phyloP scores from a whole-genome alignment of 1,139 yeast genomes.

The Blastobotrys serpentis region DNA sequence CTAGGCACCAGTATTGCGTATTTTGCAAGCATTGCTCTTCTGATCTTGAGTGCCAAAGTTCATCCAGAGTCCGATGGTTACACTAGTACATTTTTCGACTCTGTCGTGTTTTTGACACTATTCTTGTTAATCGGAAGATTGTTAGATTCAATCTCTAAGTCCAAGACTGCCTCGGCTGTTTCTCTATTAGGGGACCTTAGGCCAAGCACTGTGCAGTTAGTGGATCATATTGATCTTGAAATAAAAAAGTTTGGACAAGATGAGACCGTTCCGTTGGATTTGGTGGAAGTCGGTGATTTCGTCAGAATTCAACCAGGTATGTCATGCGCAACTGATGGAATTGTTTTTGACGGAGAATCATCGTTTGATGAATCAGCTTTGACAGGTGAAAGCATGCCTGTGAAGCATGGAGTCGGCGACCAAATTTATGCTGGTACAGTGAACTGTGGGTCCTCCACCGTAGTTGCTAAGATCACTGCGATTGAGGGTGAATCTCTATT shows the following conservation, averaged over 20 bases:
- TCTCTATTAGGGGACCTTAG: slow-evolving; percentile 53
- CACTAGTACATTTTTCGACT: slow-evolving; percentile 70
- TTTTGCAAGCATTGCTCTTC: slow-evolving; percentile 60
- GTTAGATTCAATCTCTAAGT: slow-evolving; percentile 63
- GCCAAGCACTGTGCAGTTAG: slow-evolving; percentile 50
- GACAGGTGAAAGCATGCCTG: slow-evolving; percentile 75
- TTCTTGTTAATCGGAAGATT: slow-evolving; percentile 69
- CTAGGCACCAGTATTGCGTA: slow-evolving; percentile 73
- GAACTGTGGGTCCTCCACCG: slow-evolving; percentile 55
- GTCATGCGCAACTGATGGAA: slow-evolving; percentile 71
- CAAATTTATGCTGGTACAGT: slow-evolving; percentile 73
- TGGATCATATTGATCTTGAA: slow-evolving; percentile 34
- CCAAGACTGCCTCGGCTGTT: slow-evolving; percentile 66
- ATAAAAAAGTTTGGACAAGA: slow-evolving; percentile 22
- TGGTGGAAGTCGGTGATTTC: slow-evolving; percentile 62
- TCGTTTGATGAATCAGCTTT: slow-evolving; percentile 75
- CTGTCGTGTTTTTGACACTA: slow-evolving; percentile 72
- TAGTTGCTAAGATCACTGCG: slow-evolving; percentile 58
- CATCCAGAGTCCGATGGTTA: slow-evolving; percentile 41
- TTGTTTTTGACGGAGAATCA: slow-evolving; percentile 54
- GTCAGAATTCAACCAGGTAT: slow-evolving; percentile 64
- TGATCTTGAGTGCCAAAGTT: slow-evolving; percentile 50
- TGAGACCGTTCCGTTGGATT: slow-evolving; percentile 48
- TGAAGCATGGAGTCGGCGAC: slow-evolving; percentile 58
- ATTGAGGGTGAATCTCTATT: slow-evolving; percentile 64